Base-by-base conservation (phyloP, 106 monocot genomes). In the Gastrodia elata region DNA sequence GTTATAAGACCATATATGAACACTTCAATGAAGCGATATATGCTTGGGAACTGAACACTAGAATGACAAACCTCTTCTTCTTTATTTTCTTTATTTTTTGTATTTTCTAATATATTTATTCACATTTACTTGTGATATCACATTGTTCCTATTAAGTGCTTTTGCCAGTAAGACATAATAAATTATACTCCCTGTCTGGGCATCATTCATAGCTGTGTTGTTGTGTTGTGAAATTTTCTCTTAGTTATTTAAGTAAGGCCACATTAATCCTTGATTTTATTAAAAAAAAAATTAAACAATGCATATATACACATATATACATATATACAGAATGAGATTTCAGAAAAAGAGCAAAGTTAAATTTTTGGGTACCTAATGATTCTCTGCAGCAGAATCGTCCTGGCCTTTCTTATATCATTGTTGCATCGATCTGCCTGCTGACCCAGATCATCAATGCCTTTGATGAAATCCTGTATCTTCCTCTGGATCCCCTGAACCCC, bases 1-100 rank as follows among this genome's bases (percentile, higher is more conserved):
- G 91, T 84, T 14, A 68, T 91, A 59, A 86, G 82, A 81, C 90
- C 90, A 9, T 98, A 83, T 72, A 90, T 90, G 83, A 88, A 92
- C 74, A 84, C 92, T 0, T 69, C 92, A 28, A 92, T 80, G 59
- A 96, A 96, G 69, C 35, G 84, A 28, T 89, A 56, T 28, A 48
- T 83, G 39, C 87, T 96, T 70, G 89, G 89, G 71, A 81, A 87
- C 64, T 93, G 69, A 69, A 35, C 18, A 36, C 14, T 35, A 67
- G 22, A 18, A 30, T 52, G 52, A 6, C 52, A 22, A n/a, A 3
- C 20, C 52, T 52, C 22, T 4, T 18, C 20, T 46, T 46, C 18
- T 46, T 11, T 15, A 46, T 46, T 46, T 18, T 46, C 16, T 44
- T 44, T 44, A 14, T 10, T 10, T 44, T 44, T 44, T 44, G n/a